Base-by-base conservation (phyloP, 2,329 filamentous ascomycete genomes). In the Talaromyces piceae region DNA sequence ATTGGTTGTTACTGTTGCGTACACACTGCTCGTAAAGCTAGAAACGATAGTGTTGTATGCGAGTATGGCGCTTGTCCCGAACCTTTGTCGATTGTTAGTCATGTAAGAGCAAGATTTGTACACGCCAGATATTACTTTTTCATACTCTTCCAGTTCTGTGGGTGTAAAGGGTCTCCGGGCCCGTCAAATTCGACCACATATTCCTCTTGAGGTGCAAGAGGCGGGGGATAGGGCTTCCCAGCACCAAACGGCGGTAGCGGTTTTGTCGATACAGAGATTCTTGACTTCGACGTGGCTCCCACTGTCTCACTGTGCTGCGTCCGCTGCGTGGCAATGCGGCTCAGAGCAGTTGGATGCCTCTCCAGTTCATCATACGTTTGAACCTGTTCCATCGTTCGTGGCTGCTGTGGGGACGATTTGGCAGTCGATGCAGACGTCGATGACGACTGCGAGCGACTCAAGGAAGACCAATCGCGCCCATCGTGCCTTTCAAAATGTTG, bases 71-170 rank as follows among this genome's bases (percentile, higher is more conserved):
- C 57, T 59, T 3, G 57, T 61, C n/a, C 58, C 50, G 11, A 66
- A 57, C 28, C 58, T 64, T 18, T 31, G 13, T 37, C 16, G 5
- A 18, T 6, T 18, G 33, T 37, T 20, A 45, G 16, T 18, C 1
- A 11, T 3, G 8, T 3, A 25, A 8, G 12, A 33, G 18, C 31
- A 18, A 5, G 7, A 2, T 33, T n/a, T n/a, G 16, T 18, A 9
- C 11, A 41, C 45, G 44, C 7, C n/a, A 13, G 33, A 3, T 75
- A 77, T 62, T 67, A 81, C 82, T 95, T 95, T 74, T 87, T 91
- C 63, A 73, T 80, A 49, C 87, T 63, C 0, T 86, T 78, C 90
- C 90, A 95, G 66, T 95, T 95, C 71, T 91, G 87, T 1, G 88
- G 86, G 67, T 95, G 89, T 54, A 91, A 63, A 2, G 89, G 89